phyloP scores from a whole-genome alignment of 306 rosid genomes.

The Cucumis sativus region Cucumber_9930_V3 NC_026655.2:24473001-24473500 shows the following conservation, averaged over 20 bases:
- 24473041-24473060: not conserved
- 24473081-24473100: not conserved
- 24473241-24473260: slow-evolving; percentile 86
- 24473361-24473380: slow-evolving; percentile 71
- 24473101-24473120: slow-evolving; percentile 7
- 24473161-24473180: slow-evolving; percentile 64
- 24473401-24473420: slow-evolving; percentile 20
- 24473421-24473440: slow-evolving; percentile 62
- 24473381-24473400: slow-evolving; percentile 65
- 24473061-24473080: not conserved
- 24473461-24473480: slow-evolving; percentile 57
- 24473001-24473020: not conserved
- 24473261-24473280: slow-evolving; percentile 76
- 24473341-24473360: slow-evolving; percentile 52
- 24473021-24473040: not conserved
- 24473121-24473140: slow-evolving; percentile 85
- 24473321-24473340: slow-evolving; percentile 67
- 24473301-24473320: slow-evolving; percentile 55
- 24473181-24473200: slow-evolving; percentile 85
- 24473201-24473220: slow-evolving; percentile 68
- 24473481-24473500: slow-evolving; percentile 40
- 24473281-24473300: slow-evolving; percentile 56
- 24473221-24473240: slow-evolving; percentile 85
- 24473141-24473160: slow-evolving; percentile 56
- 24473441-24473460: slow-evolving; percentile 69